Evolutionary conservation across 2,329 filamentous ascomycete genomes (phyloP).

Genomic region (Dendrostoma leiphaemia): DNA sequence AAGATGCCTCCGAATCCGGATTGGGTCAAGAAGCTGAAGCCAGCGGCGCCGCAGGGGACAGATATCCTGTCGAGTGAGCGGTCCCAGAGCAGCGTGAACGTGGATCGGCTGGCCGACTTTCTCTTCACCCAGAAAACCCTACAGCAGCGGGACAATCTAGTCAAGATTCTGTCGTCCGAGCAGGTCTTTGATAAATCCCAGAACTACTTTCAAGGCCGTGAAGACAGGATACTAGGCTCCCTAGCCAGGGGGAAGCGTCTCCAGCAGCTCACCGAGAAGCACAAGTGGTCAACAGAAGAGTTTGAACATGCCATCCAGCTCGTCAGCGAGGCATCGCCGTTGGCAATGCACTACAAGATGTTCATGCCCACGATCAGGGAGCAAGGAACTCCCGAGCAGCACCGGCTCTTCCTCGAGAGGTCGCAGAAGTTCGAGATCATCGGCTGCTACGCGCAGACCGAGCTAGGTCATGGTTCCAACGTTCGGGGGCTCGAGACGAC

Average conservation of each 20-base stretch:
- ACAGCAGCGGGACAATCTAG: conserved; percentile 57
- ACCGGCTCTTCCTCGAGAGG: conserved; percentile 67
- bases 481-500: conserved; percentile 71
- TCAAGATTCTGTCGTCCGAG: conserved; percentile 64
- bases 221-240: conserved; percentile 66
- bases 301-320: conserved; percentile 64
- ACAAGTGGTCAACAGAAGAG: conserved; percentile 67
- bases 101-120: conserved; percentile 65
- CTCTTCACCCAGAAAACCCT: conserved; percentile 67
- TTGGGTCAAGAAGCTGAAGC: conserved; percentile 32
- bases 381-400: conserved; percentile 71
- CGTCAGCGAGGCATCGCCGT: conserved; percentile 71
- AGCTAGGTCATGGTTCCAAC: conserved; percentile 76
- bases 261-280: conserved; percentile 61
- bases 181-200: conserved; percentile 75
- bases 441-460: conserved; percentile 79
- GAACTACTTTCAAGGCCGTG: conserved; percentile 71
- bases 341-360: conserved; percentile 64
- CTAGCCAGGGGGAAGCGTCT: conserved; percentile 70
- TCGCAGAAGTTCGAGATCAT: conserved; percentile 70
- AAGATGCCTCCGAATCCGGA: conserved; percentile 20
- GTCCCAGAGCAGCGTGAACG: conserved; percentile 62
- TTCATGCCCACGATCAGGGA: conserved; percentile 60
- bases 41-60: conserved; percentile 62
- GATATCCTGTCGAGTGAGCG: conserved; percentile 70